Conservation (phyloP, 2,329 filamentous ascomycete species). For the Microdochium bolleyi region DNA sequence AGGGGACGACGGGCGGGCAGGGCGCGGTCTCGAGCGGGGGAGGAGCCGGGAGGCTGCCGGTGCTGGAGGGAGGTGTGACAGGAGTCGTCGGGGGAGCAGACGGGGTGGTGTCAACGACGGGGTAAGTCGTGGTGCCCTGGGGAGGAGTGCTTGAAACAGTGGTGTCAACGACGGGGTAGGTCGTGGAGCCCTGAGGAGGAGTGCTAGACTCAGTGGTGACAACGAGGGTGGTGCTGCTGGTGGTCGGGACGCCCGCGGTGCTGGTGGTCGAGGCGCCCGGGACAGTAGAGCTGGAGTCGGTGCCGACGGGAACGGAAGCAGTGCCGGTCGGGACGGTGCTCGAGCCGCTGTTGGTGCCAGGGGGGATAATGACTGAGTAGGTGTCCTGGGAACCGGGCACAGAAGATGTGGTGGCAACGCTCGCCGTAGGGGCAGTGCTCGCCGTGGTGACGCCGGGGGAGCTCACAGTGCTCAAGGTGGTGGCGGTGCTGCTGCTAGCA, state of each 20-base stretch:
- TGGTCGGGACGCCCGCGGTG: slow-evolving; percentile 12
- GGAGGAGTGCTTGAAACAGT: no score
- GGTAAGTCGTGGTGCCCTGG: slow-evolving; percentile 47
- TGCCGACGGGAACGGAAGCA: slow-evolving; percentile 5
- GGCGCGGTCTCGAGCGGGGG: slow-evolving; percentile 35
- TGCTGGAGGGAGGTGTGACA: slow-evolving; percentile 5
- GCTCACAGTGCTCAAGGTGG: neutral
- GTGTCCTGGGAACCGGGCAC: neutral
- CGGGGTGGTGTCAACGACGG: slow-evolving; percentile 36
- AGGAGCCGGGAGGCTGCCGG: slow-evolving; percentile 4
- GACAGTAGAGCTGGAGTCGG: slow-evolving; percentile 5
- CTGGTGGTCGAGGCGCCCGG: slow-evolving; percentile 14
- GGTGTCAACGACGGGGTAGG: slow-evolving; percentile 49
- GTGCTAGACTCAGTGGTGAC: slow-evolving; percentile 8
- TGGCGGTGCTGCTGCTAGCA: slow-evolving; percentile 2
- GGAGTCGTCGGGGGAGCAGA: slow-evolving; percentile 8
- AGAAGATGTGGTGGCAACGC: slow-evolving; percentile 2
- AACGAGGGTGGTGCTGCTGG: slow-evolving; percentile 7
- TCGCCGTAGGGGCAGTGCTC: slow-evolving; percentile 3
- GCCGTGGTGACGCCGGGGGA: slow-evolving; percentile 1
- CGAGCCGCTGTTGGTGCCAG: slow-evolving; percentile 5
- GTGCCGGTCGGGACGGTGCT: slow-evolving; percentile 5
- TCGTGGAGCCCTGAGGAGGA: slow-evolving; percentile 29
- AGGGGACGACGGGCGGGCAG: slow-evolving; percentile 68
- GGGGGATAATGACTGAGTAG: slow-evolving; percentile 6